Base-by-base conservation (phyloP, 495 filamentous ascomycete genomes). In the Bathelium albidoporum region DNA sequence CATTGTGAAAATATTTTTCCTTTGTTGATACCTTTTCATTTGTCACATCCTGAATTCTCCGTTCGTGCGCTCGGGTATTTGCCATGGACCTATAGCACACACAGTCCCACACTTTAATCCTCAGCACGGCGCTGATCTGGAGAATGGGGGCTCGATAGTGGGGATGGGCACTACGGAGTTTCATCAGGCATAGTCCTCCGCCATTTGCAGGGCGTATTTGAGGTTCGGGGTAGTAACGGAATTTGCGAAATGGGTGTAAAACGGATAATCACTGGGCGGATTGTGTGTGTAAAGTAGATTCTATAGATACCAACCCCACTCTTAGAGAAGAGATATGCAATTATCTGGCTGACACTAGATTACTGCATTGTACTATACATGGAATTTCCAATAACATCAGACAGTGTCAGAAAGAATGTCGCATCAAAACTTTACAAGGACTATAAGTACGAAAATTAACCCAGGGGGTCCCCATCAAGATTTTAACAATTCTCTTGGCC, bases 121-220 rank as follows among this genome's bases (percentile, higher is more conserved):
- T 3, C 9, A 11, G 18, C 10, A 14, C 20, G 43, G 18, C 11
- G 10, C 43, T 49, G 43, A 3, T 3, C 4, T 20, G 10, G 4
- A 3, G 18, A 18, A 20, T 3, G 3, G 5, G 10, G 5, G 9
- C 20, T 20, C 43, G 3, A 18, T 18, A 29, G 24, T 16, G 29
- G 34, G 20, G 9, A 26, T 10, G 10, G 24, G 49, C 11, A 24
- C 20, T 55, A 11, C 16, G 49, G 49, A 28, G 49, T 55, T 55
- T 55, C 24, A 55, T 29, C 24, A 28, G 20, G 22, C 22, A 3
- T 28, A 16, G 20, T 55, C 49, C 49, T 55, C 49, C 49, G 49
- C 49, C 49, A 55, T 55, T 55, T 55, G 49, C 49, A 55, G 29
- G 49, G 49, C 49, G 49, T 55, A 26, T 55, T 20, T 55, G 49